Conservation (phyloP, 2,329 filamentous ascomycete species). For the Dactylellina cionopaga region DNA sequence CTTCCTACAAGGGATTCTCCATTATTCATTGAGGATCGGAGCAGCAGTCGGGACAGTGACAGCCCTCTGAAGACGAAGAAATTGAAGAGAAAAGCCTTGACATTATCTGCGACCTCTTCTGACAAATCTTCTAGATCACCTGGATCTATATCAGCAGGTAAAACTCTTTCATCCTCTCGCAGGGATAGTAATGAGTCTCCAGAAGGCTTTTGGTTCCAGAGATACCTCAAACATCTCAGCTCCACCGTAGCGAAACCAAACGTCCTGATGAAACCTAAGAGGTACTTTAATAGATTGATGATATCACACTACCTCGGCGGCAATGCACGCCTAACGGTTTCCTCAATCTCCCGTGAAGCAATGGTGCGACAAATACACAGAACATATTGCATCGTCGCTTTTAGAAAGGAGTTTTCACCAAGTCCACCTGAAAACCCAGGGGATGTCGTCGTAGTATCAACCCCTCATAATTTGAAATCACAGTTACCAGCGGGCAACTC, state of each 20-base stretch:
- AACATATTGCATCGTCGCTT: slow-evolving; percentile 5
- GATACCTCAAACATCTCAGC: slow-evolving; percentile 9
- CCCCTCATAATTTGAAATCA: not conserved
- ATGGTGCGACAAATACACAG: not conserved
- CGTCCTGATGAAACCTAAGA: not conserved
- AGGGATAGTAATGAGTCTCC: not conserved
- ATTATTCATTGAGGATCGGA: not conserved
- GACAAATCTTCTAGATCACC: no score
- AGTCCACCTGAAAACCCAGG: not conserved
- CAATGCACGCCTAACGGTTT: slow-evolving; percentile 7
- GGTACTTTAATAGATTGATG: slow-evolving; percentile 7
- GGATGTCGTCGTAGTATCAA: slow-evolving; percentile 17
- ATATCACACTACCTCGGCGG: slow-evolving; percentile 33
- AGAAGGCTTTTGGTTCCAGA: slow-evolving; percentile 36
- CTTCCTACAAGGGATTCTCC: not conserved
- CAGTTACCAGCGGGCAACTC: not conserved
- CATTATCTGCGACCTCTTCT: no score
- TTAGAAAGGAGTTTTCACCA: slow-evolving; percentile 12
- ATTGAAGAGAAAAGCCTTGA: no score
- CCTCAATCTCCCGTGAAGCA: not conserved
- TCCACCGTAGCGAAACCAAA: not conserved
- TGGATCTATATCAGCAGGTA: not conserved
- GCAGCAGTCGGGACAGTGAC: no score
- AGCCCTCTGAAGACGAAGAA: not conserved
- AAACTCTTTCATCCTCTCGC: not conserved